Conservation (phyloP, 768 basidiomycete genomes). For the Leccinum incarnatum region DNA sequence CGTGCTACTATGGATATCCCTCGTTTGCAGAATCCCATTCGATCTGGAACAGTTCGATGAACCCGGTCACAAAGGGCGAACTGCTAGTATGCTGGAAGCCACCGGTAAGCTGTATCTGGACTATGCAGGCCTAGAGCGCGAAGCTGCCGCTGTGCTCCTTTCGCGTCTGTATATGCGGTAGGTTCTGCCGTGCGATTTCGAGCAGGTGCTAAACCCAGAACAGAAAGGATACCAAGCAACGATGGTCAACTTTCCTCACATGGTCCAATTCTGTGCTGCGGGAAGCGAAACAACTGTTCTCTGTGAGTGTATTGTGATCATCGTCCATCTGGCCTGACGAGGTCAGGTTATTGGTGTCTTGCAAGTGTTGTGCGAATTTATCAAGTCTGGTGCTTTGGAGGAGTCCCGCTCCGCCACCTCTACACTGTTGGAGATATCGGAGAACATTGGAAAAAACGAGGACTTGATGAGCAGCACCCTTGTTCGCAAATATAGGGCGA, state of each 20-base stretch:
- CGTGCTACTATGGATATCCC: constrained; percentile 87
- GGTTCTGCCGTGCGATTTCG: constrained; percentile 15
- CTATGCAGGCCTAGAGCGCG: constrained; percentile 80
- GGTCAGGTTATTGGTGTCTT: constrained; percentile 64
- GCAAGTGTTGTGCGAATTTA: constrained; percentile 67
- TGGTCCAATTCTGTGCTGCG: constrained; percentile 42
- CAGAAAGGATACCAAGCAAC: constrained; percentile 57
- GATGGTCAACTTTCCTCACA: constrained; percentile 51
- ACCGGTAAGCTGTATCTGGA: constrained; percentile 56
- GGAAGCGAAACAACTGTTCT: constrained; percentile 45
- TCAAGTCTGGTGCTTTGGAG: constrained; percentile 59
- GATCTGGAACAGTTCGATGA: constrained; percentile 85
- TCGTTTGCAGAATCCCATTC: constrained; percentile 94
- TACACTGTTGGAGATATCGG: constrained; percentile 45
- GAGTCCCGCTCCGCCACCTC: constrained; percentile 45
- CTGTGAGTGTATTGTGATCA: constrained; percentile 36
- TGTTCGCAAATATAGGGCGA: constrained; percentile 65
- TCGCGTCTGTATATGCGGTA: constrained; percentile 80
- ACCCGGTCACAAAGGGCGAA: constrained; percentile 45
- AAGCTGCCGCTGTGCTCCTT: constrained; percentile 77
- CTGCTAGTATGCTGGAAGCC: constrained; percentile 54
- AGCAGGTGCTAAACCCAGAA: constrained; percentile 10
- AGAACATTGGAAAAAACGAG: constrained; percentile 39
- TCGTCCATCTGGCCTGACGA: constrained; percentile 1
- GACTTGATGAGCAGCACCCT: constrained; percentile 55